A percentile compares a stretch with the other conserved stretches of the same genome.
These are phyloP conservation scores for Leccinum variicolor DNA, from an alignment of 768 basidiomycete genomes.

Conservation along the genomic window DNA sequence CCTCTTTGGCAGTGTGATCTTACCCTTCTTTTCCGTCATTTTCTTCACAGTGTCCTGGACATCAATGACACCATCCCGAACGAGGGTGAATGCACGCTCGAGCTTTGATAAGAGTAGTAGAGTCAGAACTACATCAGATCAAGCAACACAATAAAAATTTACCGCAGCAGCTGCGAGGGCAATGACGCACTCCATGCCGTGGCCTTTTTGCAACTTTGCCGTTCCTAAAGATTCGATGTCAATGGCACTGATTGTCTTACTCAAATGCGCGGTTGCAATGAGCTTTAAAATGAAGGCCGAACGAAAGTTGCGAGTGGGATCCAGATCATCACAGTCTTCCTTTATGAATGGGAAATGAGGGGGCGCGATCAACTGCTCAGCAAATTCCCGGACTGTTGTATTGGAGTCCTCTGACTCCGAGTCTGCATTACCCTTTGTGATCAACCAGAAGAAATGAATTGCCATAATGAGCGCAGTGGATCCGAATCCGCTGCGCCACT, in stretches of 20 bases:
- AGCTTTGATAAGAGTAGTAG: neutral
- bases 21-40: conserved; percentile 3
- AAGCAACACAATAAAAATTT: neutral
- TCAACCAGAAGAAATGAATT: conserved; percentile 1
- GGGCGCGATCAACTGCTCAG: neutral
- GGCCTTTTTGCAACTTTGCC: neutral
- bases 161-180: neutral
- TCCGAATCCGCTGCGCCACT: conserved; percentile 4
- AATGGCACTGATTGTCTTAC: neutral
- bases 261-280: neutral
- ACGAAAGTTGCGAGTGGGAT: neutral
- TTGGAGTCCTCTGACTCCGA: neutral
- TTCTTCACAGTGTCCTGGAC: neutral
- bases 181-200: neutral
- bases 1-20: neutral
- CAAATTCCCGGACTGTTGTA: neutral
- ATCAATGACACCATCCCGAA: neutral
- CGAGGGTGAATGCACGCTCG: neutral
- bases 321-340: neutral
- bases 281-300: conserved; percentile 1
- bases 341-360: neutral
- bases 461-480: neutral
- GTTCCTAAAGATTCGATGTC: neutral
- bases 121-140: neutral
- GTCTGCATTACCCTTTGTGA: neutral